Evolutionary conservation across 345 rosid species (phyloP), one percentile per base, ranked within the genome.

Genomic region (Erucastrum elatum): DNA sequence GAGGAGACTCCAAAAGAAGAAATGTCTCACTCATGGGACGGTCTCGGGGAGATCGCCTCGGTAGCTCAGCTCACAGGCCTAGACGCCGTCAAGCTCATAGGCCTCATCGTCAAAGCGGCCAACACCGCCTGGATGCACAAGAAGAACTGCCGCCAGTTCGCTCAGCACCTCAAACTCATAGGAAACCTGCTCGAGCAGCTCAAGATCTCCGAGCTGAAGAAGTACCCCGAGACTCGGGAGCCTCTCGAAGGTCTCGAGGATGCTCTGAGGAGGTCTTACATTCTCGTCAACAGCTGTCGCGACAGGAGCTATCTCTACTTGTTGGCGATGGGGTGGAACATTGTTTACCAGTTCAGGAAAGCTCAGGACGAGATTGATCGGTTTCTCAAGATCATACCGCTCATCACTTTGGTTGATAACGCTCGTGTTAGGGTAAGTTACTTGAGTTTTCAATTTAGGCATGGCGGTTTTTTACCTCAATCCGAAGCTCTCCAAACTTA

Each of bases 241-340:
- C 99, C 99, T 5, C 77, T 95, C 65, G 99, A 95, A 79, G 96
- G 90, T 64, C 98, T 95, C 10, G 99, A 95, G 84, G 99, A 95
- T 64, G 90, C 99, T 0, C 82, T 95, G 75, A 85, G 99, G 75
- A 87, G 97, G 85, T 85, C 97, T 70, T 95, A 85, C 78, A 77
- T 93, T 37, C 77, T 95, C 73, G 96, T 95, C 21, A 88, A 91
- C 16, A 95, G 96, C 51, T 95, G 98, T 66, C 94, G 94, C 67
- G 99, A 95, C 71, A 78, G 91, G 70, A 95, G 99, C 75, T 95
- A 91, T 81, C 92, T 95, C 10, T 95, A 95, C 80, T 82, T 95
- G 87, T 84, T 95, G 63, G 99, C 99, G 21, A 93, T 93, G 99
- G 99, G 99, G 1, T 95, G 99, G 99, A 95, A 93, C 84, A 93